These are phyloP conservation scores for Aurifilum marmelostoma DNA, from an alignment of 2,329 filamentous ascomycete genomes.

Conservation along the genomic window DNA sequence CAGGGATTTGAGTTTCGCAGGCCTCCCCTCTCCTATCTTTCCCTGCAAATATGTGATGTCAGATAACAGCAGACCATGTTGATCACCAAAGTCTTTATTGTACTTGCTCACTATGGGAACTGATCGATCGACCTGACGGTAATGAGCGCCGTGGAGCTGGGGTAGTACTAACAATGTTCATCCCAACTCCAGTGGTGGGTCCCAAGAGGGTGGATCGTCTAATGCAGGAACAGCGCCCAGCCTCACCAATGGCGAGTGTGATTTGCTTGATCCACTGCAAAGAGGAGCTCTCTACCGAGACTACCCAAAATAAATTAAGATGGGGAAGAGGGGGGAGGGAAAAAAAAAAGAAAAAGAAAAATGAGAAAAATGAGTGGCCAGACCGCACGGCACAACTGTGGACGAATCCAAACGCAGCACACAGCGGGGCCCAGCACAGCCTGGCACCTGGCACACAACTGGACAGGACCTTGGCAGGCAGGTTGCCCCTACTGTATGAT, in stretches of 20 bases:
- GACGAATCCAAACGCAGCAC: background rate
- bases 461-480: background rate
- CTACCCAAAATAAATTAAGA: background rate
- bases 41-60: background rate
- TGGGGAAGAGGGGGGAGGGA: too few species aligned
- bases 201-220: background rate
- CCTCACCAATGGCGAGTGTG: conserved; percentile 3
- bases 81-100: background rate
- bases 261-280: background rate
- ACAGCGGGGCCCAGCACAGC: background rate
- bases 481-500: background rate
- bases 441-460: background rate
- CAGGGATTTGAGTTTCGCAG: background rate
- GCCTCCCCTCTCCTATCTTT: background rate
- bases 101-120: background rate
- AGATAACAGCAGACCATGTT: background rate
- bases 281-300: background rate
- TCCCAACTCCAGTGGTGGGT: background rate
- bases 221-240: conserved; percentile 14
- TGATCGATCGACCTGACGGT: conserved; percentile 9
- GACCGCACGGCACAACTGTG: background rate
- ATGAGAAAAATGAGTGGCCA: background rate
- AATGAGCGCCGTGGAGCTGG: conserved; percentile 9
- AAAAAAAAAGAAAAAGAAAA: background rate
- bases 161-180: conserved; percentile 1